These are phyloP conservation scores for Zymoseptoria pseudotritici DNA, from an alignment of 2,329 filamentous ascomycete genomes.

Conservation along the genomic window DNA sequence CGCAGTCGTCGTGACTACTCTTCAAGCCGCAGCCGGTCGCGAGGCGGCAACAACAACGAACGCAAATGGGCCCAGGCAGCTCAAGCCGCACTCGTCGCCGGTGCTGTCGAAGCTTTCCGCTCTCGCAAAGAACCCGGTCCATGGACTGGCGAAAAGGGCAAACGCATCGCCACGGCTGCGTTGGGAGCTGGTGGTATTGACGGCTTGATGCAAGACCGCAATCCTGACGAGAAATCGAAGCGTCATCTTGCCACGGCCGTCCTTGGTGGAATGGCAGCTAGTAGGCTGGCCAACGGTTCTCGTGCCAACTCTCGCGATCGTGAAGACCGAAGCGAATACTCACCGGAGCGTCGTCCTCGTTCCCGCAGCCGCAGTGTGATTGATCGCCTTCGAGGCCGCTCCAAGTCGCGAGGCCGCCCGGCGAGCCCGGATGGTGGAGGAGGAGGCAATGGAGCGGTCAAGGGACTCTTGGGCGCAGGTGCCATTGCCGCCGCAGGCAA, in stretches of 20 bases:
- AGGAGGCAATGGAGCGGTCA: conserved; percentile 39
- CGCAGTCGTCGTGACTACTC: conserved; percentile 43
- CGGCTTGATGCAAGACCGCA: conserved; percentile 54
- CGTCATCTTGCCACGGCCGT: conserved; percentile 79
- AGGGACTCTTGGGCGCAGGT: conserved; percentile 43
- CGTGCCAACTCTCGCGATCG: conserved; percentile 53
- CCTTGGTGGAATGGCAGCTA: conserved; percentile 78
- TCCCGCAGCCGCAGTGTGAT: conserved; percentile 58
- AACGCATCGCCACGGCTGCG: conserved; percentile 82
- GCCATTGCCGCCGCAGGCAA: conserved; percentile 45
- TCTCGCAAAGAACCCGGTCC: conserved; percentile 80
- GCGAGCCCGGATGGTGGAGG: conserved; percentile 35
- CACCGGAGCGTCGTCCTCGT: conserved; percentile 37
- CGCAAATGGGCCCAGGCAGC: conserved; percentile 64
- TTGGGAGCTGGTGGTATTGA: conserved; percentile 80
- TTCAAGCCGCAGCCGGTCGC: conserved; percentile 41
- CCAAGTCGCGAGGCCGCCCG: conserved; percentile 38
- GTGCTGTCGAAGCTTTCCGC: conserved; percentile 85
- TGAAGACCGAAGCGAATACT: conserved; percentile 27
- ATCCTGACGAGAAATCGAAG: conserved; percentile 67
- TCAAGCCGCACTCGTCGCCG: conserved; percentile 82
- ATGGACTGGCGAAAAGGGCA: conserved; percentile 87
- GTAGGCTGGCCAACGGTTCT: conserved; percentile 77
- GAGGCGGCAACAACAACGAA: conserved; percentile 56
- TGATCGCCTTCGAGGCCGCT: conserved; percentile 44